Base-by-base conservation (phyloP, 2,329 filamentous ascomycete genomes). In the Aspergillus eucalypticola region DNA sequence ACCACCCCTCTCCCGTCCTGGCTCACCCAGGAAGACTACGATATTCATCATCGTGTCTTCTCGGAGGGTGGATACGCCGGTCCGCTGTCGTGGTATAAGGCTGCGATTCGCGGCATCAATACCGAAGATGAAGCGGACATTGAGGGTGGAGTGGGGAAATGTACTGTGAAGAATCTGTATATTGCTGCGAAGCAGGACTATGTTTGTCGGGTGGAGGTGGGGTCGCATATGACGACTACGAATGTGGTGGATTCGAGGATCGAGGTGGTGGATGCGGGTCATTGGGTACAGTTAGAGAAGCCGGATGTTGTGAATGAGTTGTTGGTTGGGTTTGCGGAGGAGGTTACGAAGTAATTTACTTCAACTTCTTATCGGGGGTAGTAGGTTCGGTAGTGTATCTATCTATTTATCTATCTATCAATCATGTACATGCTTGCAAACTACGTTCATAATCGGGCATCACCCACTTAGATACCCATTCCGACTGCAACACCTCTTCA, bases 381-480 rank as follows among this genome's bases (percentile, higher is more conserved):
- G 23, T 7, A 25, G 23, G 1, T 7, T 25, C 1, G 6, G 23
- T 25, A 1, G n/a, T n/a, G n/a, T n/a, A n/a, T n/a, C n/a, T 25
- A 29, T 29, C 2, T 29, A 29, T 29, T 0, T 4, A 29, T 44
- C 17, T 8, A 10, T 41, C 15, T 63, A 63, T 29, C 4, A 32
- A 32, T 32, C 5, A 32, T 32, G 11, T 32, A 32, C 3, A 32
- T 32, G 11, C 15, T 21, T 49, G 13, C 48, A 35, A 48, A 17
- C 52, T 50, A 32, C 53, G 44, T 15, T 56, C 21, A 17, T 56
- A 61, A 56, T 61, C 60, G 25, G 66, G 65, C 25, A 65, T 58
- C 42, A 60, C 60, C 66, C 67, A 67, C 57, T 57, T 67, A 8
- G 63, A 60, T 59, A 67, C 63, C 65, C 66, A 66, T 23, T 63